These are phyloP conservation scores for Penicillium sp. DNA, from an alignment of 2,329 filamentous ascomycete genomes.

Conservation along the genomic window DNA sequence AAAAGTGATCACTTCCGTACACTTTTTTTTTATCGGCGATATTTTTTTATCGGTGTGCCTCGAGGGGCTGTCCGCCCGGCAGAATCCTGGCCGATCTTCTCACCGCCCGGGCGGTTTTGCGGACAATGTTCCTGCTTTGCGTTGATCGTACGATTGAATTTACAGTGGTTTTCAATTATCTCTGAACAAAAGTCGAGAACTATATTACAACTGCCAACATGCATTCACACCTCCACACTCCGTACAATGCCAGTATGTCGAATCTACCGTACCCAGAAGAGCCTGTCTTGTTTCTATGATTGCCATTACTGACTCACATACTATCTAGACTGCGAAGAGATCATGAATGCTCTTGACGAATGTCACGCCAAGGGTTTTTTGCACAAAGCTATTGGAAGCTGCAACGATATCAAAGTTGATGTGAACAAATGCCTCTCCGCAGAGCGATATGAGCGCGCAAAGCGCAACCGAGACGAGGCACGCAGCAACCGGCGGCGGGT, in stretches of 20 bases:
- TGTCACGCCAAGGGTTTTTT: slow-evolving; percentile 92
- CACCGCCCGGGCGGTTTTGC: slow-evolving; percentile 28
- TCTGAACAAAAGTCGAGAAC: slow-evolving; percentile 1
- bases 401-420: slow-evolving; percentile 79
- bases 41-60: slow-evolving; percentile 28
- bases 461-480: slow-evolving; percentile 69
- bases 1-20: slow-evolving; percentile 15
- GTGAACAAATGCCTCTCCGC: slow-evolving; percentile 82
- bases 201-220: slow-evolving; percentile 53
- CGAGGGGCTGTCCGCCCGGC: slow-evolving; percentile 32
- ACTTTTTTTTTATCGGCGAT: slow-evolving; percentile 31
- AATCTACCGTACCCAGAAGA: not conserved
- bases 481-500: slow-evolving; percentile 70
- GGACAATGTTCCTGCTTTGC: slow-evolving; percentile 12
- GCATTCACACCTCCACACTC: slow-evolving; percentile 97
- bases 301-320: slow-evolving; percentile 7
- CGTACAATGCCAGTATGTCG: slow-evolving; percentile 77
- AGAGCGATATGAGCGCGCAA: slow-evolving; percentile 76
- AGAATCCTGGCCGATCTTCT: slow-evolving; percentile 26
- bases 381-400: slow-evolving; percentile 86
- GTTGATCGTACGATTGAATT: not conserved
- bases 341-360: slow-evolving; percentile 91
- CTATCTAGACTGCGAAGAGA: slow-evolving; percentile 80
- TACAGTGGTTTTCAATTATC: slow-evolving; percentile 7
- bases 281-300: not conserved